Base-by-base conservation (phyloP, 495 filamentous ascomycete genomes). In the Lasiosphaeria miniovina region DNA sequence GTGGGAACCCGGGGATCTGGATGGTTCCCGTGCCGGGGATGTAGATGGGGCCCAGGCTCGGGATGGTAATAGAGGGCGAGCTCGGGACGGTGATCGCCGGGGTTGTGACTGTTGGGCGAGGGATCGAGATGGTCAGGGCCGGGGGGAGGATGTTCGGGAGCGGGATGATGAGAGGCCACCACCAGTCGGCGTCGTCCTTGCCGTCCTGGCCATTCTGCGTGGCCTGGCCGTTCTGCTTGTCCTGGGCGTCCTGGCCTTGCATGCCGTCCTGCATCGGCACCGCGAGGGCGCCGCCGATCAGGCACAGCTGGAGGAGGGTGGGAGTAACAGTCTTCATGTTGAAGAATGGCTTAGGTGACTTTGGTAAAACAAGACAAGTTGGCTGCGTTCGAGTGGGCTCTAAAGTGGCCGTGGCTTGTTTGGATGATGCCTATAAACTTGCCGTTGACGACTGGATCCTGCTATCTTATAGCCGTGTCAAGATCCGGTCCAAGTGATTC, bases 281-380 rank as follows among this genome's bases (percentile, higher is more conserved):
- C 3, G 64, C 64, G 54, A 69, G 24, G 36, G 45, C 63, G 36
- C 54, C 54, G 49, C 59, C 50, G 57, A 62, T 9, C 41, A 66
- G 49, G 57, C 57, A 60, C 6, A 58, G 4, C 46, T 58, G 55
- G n/a, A 60, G 4, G 17, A 66, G 48, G 35, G 54, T 50, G 54
- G 64, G 24, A 45, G 45, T 52, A 6, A 41, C 52, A 43, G 60
- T 10, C 61, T 65, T 66, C 66, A 64, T 66, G 35, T 35, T 61
- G 61, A 53, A 57, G 24, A 51, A 17, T 48, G 35, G 36, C 36
- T 49, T 8, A 34, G 31, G 24, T 2, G 24, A 24, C 24, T 2
- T 24, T 0, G 24, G 24, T 24, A 24, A 24, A 24, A 2, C 24
- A 24, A 24, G 24, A 24, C 24, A 24, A 24, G 24, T 24, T 24